These are phyloP conservation scores for Arabidopsis hybrid DNA, from an alignment of 441 rosid genomes.

Conservation along the genomic window DNA sequence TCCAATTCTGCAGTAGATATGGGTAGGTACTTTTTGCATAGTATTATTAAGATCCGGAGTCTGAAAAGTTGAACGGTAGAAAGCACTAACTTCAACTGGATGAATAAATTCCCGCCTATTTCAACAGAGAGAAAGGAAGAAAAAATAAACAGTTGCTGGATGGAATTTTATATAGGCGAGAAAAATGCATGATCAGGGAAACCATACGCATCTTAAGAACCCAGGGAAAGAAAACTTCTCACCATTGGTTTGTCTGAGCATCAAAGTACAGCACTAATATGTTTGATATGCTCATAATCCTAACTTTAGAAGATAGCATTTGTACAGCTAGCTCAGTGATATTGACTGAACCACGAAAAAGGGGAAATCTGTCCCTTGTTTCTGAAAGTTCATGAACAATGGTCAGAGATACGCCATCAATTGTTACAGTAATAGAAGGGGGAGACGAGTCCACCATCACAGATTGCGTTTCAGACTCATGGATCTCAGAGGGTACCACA, in stretches of 20 bases:
- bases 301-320: conserved; percentile 67
- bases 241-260: conserved; percentile 83
- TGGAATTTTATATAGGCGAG: conserved; percentile 25
- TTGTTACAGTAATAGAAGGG: conserved; percentile 63
- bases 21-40: conserved; percentile 67
- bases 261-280: conserved; percentile 69
- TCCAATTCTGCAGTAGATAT: conserved; percentile 75
- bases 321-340: conserved; percentile 62
- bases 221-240: conserved; percentile 42
- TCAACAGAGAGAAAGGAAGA: conserved; percentile 35
- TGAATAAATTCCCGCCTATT: conserved; percentile 79
- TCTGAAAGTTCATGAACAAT: conserved; percentile 81
- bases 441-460: conserved; percentile 52
- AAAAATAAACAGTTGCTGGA: conserved; percentile 32
- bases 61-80: conserved; percentile 67
- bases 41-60: conserved; percentile 45
- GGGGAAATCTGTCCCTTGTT: conserved; percentile 74
- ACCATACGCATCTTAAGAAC: conserved; percentile 18
- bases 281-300: conserved; percentile 66
- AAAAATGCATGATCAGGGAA: conserved; percentile 34
- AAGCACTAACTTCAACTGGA: conserved; percentile 74
- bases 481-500: conserved; percentile 44
- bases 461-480: conserved; percentile 50
- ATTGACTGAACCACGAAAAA: conserved; percentile 68
- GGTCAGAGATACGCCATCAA: conserved; percentile 68